Evolutionary conservation across 257 asterid species (phyloP), one percentile per base, ranked within the genome.

Genomic region (Solanum ahanhuiri): DNA sequence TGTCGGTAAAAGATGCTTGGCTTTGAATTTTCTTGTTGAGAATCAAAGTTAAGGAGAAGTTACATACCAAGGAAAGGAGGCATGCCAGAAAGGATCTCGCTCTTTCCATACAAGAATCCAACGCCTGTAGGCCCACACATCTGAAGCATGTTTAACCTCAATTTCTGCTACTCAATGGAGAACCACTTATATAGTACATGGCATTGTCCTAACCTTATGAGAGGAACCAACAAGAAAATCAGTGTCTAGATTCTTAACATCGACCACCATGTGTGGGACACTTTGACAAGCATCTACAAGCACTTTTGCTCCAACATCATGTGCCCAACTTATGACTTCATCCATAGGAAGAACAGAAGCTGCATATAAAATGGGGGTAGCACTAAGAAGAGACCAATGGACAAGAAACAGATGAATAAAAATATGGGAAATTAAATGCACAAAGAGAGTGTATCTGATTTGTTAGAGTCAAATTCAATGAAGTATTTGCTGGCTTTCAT

Each of bases 51-150:
- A 10, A 14, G 30, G 43, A 75, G 43, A 39, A 69, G 37, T 81
- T 86, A 71, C 96, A 89, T 88, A 92, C 99, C 98, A 88, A 95
- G 88, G 92, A 97, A 97, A 87, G 99, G 99, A 85, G 98, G 98
- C 99, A 97, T 97, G 85, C 90, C 89, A 48, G 91, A 89, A 90
- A 97, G 90, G 89, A 93, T 93, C 91, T 94, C 96, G 51, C 91
- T 89, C 89, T 94, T 97, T 57, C 98, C 98, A 85, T 95, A 94
- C 88, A 97, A 92, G 94, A 97, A 94, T 87, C 99, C 99, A 30
- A 97, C 87, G 98, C 99, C 99, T 94, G 99, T 97, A 91, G 98
- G 99, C 92, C 99, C 99, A 94, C 99, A 97, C 99, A 97, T 97
- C 99, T 97, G 98, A 95, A 92, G 93, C 91, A 95, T 86, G 94